Percentiles rank a stretch among this genome's conserved stretches.
These are phyloP conservation scores for Pestalotiopsis sp. DNA, from an alignment of 2,329 filamentous ascomycete species.

Conservation along the genomic window DNA sequence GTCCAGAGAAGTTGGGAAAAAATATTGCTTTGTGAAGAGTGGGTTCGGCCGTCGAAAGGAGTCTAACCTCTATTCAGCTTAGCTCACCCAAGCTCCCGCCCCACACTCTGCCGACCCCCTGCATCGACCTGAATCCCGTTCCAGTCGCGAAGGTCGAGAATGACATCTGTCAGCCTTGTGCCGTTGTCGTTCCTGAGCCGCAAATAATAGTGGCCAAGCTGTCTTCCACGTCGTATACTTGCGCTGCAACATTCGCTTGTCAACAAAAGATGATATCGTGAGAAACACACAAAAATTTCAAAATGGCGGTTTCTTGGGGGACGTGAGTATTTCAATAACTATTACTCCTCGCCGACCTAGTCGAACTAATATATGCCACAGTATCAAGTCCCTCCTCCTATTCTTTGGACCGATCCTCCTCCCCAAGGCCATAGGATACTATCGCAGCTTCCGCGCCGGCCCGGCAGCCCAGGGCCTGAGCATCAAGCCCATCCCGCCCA, in stretches of 20 bases:
- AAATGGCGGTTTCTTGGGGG: conserved; percentile 15
- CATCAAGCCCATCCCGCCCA: conserved; percentile 56
- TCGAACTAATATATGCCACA: conserved; percentile 25
- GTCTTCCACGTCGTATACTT: background rate
- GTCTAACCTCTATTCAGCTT: background rate
- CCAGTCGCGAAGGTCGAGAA: background rate
- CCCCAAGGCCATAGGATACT: conserved; percentile 66
- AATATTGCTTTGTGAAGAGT: background rate
- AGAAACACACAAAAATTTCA: background rate
- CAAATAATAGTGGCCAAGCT: background rate
- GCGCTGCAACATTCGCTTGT: background rate
- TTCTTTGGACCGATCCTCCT: conserved; percentile 74
- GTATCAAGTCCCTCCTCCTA: conserved; percentile 57
- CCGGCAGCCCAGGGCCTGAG: conserved; percentile 46
- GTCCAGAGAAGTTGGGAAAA: background rate
- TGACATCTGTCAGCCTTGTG: conserved; percentile 14
- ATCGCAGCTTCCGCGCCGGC: conserved; percentile 56
- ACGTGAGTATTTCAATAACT: conserved; percentile 14
- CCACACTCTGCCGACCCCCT: background rate
- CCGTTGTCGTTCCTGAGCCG: background rate
- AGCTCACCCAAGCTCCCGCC: background rate
- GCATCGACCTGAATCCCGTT: background rate
- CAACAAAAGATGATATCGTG: background rate
- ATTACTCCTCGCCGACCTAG: too few relatives aligned
- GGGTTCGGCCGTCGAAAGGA: background rate